Evolutionary conservation across 2,329 filamentous ascomycete species (phyloP), one percentile per base, ranked within the genome.

Genomic region (Tolypocladium amazonense): DNA sequence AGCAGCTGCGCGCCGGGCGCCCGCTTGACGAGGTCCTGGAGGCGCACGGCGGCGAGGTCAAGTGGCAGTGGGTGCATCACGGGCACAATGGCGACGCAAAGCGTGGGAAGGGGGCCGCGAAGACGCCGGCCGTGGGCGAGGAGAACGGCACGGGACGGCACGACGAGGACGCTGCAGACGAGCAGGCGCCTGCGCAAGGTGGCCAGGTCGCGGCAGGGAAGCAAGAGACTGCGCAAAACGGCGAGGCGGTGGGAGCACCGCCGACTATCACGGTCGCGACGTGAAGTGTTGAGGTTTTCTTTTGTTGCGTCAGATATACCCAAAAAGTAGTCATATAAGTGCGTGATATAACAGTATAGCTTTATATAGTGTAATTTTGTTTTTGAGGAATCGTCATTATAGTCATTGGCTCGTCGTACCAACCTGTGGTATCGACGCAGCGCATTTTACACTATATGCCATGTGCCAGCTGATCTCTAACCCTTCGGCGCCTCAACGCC

Each of bases 1-100:
- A 75, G 25, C 78, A 77, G 30, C 67, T 81, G 59, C 73, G 69
- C 38, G 69, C 67, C n/a, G 80, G 80, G 2, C 76, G 79, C 64
- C 62, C 57, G 11, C 57, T 72, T 25, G 70, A 71, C 35, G 63
- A 64, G 7, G 61, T 73, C 53, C 39, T 58, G 43, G 56, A 37
- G 3, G 53, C 53, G 15, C 61, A 61, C 27, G 41, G 38, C n/a
- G 39, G 38, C 7, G 39, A 11, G 9, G 15, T 23, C 23, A 14
- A 30, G 56, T 37, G 33, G 33, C 15, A 23, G 45, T 54, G 37
- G 30, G 23, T 15, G 23, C 30, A 54, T 37, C 50, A 35, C 50
- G 27, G 20, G 9, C 50, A 23, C 20, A 20, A n/a, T 9, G 20
- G 23, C 1, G 30, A 20, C 4, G 30, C 4, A 1, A 14, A 27